Evolutionary conservation across 345 rosid genomes (phyloP), one percentile per base, ranked within the genome.

Genomic region (Salix brachista): DNA sequence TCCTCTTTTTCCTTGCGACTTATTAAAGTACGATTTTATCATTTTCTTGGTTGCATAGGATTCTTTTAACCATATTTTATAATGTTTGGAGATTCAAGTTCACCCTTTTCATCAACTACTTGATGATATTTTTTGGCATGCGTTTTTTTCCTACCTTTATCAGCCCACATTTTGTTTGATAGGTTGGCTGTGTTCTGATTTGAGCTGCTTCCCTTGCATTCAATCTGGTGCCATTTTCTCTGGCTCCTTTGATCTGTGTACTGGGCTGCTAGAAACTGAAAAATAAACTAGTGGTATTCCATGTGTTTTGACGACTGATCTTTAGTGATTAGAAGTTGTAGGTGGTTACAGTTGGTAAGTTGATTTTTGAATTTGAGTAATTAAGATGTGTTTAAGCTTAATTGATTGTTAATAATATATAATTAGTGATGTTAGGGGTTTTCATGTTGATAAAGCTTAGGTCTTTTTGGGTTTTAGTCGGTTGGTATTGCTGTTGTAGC

Each of bases 1-100:
- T 93, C 99, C 97, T 95, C 90, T 74, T 84, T 67, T 26, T 26
- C 28, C 28, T 26, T 26, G 28, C 28, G 28, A 26, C 28, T 26
- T 26, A 26, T 26, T 26, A 26, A 26, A 50, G 56, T 37, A 3
- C 56, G 18, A 18, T 19, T 50, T 16, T 50, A 50, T 50, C 56
- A 50, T 50, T 21, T 7, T 50, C 21, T 16, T 50, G n/a, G 56
- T 37, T 37, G 41, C 41, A 37, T 37, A 37, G 7, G 41, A 37
- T 21, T 21, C 17, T 50, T 50, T 18, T 21, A 50, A 50, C 21
- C 56, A 6, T 18, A 18, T 6, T 50, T 50, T 50, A 50, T 19
- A 26, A 50, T 50, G 56, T 50, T 50, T 18, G 56, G 56, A 6
- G 21, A 50, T 50, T 50, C 56, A 50, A 48, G 18, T 50, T 50